These are phyloP conservation scores for Blumeria graminis DNA, from an alignment of 2,329 filamentous ascomycete genomes.

Conservation along the genomic window DNA sequence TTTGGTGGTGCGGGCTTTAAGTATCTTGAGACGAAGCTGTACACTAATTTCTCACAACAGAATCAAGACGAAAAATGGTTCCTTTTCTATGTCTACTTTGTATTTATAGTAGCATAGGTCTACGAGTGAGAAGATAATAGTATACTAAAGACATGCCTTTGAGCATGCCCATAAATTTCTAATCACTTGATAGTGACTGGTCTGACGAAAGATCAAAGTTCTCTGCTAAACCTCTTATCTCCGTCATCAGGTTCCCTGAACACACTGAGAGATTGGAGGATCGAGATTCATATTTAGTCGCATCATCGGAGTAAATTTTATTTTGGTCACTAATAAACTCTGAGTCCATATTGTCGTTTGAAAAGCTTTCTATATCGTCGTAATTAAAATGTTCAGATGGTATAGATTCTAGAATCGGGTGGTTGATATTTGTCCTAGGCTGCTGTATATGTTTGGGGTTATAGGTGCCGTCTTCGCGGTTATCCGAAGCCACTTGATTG, in stretches of 20 bases:
- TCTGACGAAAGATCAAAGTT: background rate
- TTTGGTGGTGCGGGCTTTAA: constrained; percentile 4
- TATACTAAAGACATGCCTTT: too few species aligned
- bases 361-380: background rate
- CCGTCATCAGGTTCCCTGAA: background rate
- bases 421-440: too few species aligned
- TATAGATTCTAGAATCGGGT: too few species aligned
- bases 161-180: too few species aligned
- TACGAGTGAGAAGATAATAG: background rate
- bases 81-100: background rate
- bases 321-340: too few species aligned
- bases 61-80: background rate
- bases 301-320: background rate
- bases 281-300: background rate
- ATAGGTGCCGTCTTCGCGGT: too few species aligned
- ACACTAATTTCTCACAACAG: background rate
- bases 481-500: constrained; percentile 3
- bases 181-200: background rate
- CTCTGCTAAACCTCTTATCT: constrained; percentile 1
- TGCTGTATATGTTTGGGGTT: too few species aligned
- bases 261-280: background rate
- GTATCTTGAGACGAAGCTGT: background rate
- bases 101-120: background rate
- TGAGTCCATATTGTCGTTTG: too few species aligned
- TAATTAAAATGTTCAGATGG: background rate